Percentiles rank a stretch among this genome's conserved stretches.
These are phyloP conservation scores for Pezicula radicicola DNA, from an alignment of 2,329 filamentous ascomycete species.

Conservation along the genomic window DNA sequence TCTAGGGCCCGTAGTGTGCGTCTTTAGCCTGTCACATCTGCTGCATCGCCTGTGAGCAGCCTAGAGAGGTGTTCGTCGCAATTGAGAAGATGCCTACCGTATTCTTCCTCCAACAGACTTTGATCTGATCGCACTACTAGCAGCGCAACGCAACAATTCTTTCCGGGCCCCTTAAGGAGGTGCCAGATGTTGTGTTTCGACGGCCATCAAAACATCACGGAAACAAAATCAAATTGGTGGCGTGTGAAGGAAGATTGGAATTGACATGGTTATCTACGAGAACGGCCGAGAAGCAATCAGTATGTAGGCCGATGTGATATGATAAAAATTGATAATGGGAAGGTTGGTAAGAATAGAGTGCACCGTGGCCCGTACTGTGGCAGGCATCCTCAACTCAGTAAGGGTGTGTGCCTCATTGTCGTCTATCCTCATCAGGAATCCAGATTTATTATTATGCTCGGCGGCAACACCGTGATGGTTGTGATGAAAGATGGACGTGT, in stretches of 20 bases:
- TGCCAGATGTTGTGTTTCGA: neutral
- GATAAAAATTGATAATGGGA: neutral
- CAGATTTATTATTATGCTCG: too few species aligned
- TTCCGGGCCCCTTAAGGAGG: neutral
- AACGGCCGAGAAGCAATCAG: neutral
- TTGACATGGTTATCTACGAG: neutral
- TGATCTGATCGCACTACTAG: neutral
- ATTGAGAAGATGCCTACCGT: neutral
- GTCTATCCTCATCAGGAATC: too few species aligned
- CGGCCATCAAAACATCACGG: neutral
- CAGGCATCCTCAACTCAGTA: neutral
- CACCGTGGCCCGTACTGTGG: neutral
- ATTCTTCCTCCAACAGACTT: neutral
- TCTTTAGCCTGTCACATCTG: constrained; percentile 7
- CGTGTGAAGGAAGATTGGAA: neutral
- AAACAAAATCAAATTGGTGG: neutral
- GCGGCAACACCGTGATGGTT: neutral
- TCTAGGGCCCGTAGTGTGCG: constrained; percentile 8
- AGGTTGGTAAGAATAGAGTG: neutral
- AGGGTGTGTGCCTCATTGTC: neutral
- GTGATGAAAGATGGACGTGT: neutral
- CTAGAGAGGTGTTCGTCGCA: neutral
- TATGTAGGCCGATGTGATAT: neutral
- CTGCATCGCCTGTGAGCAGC: neutral
- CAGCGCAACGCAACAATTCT: neutral